These are phyloP conservation scores for Lachancea cidri DNA, from an alignment of 805 yeast species.

Conservation along the genomic window DNA sequence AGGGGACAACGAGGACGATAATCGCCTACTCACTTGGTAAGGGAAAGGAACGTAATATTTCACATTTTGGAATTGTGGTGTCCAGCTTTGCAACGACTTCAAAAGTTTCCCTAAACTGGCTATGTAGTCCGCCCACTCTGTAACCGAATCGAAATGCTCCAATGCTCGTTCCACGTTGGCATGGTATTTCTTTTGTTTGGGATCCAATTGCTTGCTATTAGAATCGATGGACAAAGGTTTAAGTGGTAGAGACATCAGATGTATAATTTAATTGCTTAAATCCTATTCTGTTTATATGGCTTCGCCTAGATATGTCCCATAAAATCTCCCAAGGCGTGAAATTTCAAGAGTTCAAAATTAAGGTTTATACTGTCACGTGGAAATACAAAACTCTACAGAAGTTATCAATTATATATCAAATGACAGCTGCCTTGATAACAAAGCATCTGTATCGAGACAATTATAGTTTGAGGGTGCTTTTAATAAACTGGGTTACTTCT, in stretches of 20 bases:
- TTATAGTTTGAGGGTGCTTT: slow-evolving; percentile 12
- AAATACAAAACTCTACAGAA: no score
- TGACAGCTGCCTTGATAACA: no score
- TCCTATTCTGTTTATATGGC: background rate
- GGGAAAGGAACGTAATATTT: slow-evolving; percentile 63
- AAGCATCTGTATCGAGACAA: no score
- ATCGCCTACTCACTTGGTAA: slow-evolving; percentile 57
- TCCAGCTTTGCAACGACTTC: slow-evolving; percentile 57
- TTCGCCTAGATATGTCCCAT: no score
- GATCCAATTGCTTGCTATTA: slow-evolving; percentile 35
- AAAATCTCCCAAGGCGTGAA: no score
- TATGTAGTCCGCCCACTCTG: slow-evolving; percentile 98
- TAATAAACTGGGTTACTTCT: slow-evolving; percentile 47
- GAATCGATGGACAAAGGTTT: slow-evolving; percentile 30
- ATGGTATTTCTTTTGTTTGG: slow-evolving; percentile 65
- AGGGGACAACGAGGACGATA: slow-evolving; percentile 77
- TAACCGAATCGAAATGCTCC: slow-evolving; percentile 69
- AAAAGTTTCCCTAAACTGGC: slow-evolving; percentile 77
- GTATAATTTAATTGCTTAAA: slow-evolving; percentile 2
- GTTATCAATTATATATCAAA: no score
- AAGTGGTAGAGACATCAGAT: slow-evolving; percentile 30
- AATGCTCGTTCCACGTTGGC: slow-evolving; percentile 70
- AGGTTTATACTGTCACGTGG: no score
- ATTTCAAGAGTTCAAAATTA: no score
- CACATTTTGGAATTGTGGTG: slow-evolving; percentile 33